Evolutionary conservation across 1,284 basidiomycete genomes (phyloP), one percentile per base, ranked within the genome.

Genomic region (Boletus mariae): DNA sequence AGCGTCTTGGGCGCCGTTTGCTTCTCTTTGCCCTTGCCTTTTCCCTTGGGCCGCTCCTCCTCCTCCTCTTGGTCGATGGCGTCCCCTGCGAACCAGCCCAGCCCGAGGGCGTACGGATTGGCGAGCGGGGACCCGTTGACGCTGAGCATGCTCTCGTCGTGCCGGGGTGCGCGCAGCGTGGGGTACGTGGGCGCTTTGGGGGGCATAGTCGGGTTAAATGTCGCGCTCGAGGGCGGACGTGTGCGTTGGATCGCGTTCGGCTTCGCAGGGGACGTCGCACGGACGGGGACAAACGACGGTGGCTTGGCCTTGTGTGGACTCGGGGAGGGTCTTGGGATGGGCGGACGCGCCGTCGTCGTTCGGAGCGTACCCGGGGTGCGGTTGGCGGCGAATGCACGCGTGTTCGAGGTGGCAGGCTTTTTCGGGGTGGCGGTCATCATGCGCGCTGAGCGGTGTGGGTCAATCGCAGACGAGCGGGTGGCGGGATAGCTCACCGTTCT

Each of bases 101-200:
- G 62, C 12, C 79, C 80, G 51, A 84, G 77, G 52, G 81, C 74
- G 60, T 84, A 84, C 1, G 87, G 87, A 63, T 90, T 89, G 8
- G 84, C 80, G 9, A 90, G 74, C 0, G 88, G 89, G 1, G 86
- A 88, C 4, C 88, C 88, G 55, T 91, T 90, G 20, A 85, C 69
- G 61, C 85, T 88, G 47, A 90, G 75, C 79, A 90, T 80, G 58
- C 73, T 80, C 66, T 90, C 87, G 57, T 88, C 80, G 59, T 76
- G 79, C 47, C 84, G 79, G 8, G 87, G 85, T 64, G 81, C 65
- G 15, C 80, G 77, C 54, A 75, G 57, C 5, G 61, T 46, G 4
- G 86, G 86, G 59, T 82, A 88, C 28, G 74, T 73, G 7, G 87
- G 80, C 15, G 81, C 80, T 53, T 85, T 84, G 1, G 82, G 65